Evolutionary conservation across 345 rosid species (phyloP), one percentile per base, ranked within the genome.

Genomic region (Citrus glauca): DNA sequence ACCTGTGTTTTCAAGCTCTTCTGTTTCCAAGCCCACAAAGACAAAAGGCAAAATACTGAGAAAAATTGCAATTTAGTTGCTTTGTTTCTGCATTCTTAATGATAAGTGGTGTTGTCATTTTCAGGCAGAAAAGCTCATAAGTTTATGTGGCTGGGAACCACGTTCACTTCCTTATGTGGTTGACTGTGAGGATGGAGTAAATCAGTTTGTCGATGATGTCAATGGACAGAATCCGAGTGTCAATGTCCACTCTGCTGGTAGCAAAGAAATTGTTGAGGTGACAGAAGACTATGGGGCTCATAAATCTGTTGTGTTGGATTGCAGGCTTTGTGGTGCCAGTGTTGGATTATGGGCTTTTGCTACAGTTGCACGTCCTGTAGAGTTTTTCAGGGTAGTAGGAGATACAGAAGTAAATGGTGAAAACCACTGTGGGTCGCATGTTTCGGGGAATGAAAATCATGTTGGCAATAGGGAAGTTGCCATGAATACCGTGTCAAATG

Each of bases 71-170:
- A 17, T 27, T 69, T 57, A 56, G 55, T 67, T 72, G 64, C 66
- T 19, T 66, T 62, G 20, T 63, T 69, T 24, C 50, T 69, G 67
- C 69, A 30, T 75, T 75, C 48, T 74, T 85, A 20, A 30, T 75
- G 38, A 64, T 64, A 60, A 37, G 11, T 59, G 35, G 56, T 82
- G 66, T 50, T 76, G 50, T 79, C 74, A 70, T 80, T 78, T 81
- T 80, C 92, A 94, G 99, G 98, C 98, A 71, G 86, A 85, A 74
- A 92, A 90, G 77, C 85, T 91, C 71, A 86, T 88, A 78, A 87
- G 94, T 86, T 86, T 96, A 63, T 94, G 94, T 80, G 99, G 99
- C 77, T 96, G 99, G 99, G 98, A 94, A 81, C 94, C 95, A 1
- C 92, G 94, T 7, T 78, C 80, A 48, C 84, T 94, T 74, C 91